Conservation (phyloP, 2,329 filamentous ascomycete genomes). For the Paecilomyces sp. region DNA sequence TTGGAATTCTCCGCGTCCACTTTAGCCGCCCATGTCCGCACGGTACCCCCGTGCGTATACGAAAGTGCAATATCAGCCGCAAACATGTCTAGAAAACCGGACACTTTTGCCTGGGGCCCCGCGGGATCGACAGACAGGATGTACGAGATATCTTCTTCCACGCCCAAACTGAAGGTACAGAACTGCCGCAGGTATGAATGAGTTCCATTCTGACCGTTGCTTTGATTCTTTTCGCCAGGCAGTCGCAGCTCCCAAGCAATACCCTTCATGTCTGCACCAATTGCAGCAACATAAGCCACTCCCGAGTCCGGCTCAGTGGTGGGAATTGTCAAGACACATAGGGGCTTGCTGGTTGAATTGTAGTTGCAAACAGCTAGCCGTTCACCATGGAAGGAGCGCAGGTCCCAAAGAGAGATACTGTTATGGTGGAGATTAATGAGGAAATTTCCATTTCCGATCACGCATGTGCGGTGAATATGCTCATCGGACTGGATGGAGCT, state of each 20-base stretch:
- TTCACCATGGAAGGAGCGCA: slow-evolving; percentile 51
- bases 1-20: slow-evolving; percentile 54
- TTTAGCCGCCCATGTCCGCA: slow-evolving; percentile 80
- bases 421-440: slow-evolving; percentile 71
- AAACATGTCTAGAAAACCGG: slow-evolving; percentile 78
- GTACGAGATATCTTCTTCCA: slow-evolving; percentile 45
- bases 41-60: slow-evolving; percentile 65
- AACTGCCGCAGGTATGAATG: slow-evolving; percentile 55
- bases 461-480: slow-evolving; percentile 72
- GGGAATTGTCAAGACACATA: slow-evolving; percentile 70
- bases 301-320: slow-evolving; percentile 50
- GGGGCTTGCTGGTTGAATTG: slow-evolving; percentile 58
- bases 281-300: slow-evolving; percentile 66
- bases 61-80: slow-evolving; percentile 80
- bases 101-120: slow-evolving; percentile 61
- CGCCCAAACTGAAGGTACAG: slow-evolving; percentile 61
- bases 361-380: slow-evolving; percentile 56
- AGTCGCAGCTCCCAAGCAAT: slow-evolving; percentile 73
- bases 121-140: slow-evolving; percentile 81
- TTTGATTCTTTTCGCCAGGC: slow-evolving; percentile 35
- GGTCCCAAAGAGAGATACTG: slow-evolving; percentile 72
- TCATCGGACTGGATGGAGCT: slow-evolving; percentile 61
- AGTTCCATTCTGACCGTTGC: slow-evolving; percentile 20
- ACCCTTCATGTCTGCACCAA: slow-evolving; percentile 70
- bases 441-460: slow-evolving; percentile 70